Conservation (phyloP, 305 asterid genomes). For the Plantago coronopus region DNA sequence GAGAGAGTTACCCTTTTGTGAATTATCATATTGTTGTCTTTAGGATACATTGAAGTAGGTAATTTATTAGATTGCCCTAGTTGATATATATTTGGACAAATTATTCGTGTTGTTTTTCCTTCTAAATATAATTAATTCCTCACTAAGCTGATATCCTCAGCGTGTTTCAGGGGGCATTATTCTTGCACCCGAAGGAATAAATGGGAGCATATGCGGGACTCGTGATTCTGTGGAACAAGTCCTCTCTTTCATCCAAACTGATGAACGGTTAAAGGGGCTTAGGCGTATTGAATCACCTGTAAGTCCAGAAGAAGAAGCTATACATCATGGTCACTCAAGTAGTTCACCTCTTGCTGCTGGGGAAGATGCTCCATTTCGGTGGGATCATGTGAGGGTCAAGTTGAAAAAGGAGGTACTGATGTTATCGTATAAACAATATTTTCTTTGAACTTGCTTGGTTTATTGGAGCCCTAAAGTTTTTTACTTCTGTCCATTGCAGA, state of each 20-base stretch:
- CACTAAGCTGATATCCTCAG: constrained; percentile 78
- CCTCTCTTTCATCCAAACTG: constrained; percentile 62
- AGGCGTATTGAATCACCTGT: constrained; percentile 82
- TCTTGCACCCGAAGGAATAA: constrained; percentile 96
- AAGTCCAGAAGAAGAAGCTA: constrained; percentile 93
- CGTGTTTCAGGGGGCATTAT: constrained; percentile 96
- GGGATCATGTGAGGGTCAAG: constrained; percentile 98
- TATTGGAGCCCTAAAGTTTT: constrained; percentile 4
- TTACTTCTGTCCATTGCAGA: constrained; percentile 38
- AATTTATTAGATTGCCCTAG: neutral
- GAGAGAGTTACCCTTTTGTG: neutral
- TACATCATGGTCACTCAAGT: constrained; percentile 82
- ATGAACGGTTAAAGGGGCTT: constrained; percentile 67
- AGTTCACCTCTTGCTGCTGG: constrained; percentile 95
- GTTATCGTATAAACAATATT: neutral
- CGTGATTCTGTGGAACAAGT: constrained; percentile 66
- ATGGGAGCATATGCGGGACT: constrained; percentile 88
- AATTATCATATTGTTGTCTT: neutral
- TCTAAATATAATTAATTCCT: constrained; percentile 30
- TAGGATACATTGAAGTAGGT: neutral
- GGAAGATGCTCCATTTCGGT: constrained; percentile 93
- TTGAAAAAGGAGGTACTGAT: constrained; percentile 75
- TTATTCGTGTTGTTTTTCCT: neutral
- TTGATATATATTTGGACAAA: constrained; percentile 4
- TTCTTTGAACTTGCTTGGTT: neutral